Conservation (phyloP, 208 protist species). For the Trypanosomatidae sp. region DNA sequence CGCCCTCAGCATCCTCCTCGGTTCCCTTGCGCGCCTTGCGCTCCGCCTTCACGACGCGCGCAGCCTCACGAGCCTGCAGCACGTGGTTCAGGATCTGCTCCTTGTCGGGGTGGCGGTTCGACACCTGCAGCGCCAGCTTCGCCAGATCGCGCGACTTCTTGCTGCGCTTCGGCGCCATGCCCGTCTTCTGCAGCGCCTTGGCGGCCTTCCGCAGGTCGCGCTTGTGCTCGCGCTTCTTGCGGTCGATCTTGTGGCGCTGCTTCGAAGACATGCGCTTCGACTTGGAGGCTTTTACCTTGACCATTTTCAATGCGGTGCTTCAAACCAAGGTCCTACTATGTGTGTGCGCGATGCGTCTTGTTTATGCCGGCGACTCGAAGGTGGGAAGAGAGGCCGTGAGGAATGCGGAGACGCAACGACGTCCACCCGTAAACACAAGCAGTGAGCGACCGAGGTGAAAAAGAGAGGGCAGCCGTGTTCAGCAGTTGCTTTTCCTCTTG, state of each 20-base stretch:
- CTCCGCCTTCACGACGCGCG: constrained; percentile 51
- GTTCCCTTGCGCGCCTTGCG: constrained; percentile 17
- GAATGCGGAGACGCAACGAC: no score
- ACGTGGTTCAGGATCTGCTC: constrained; percentile 77
- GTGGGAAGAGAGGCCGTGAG: no score
- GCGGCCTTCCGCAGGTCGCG: constrained; percentile 84
- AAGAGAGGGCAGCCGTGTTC: no score
- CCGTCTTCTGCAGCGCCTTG: constrained; percentile 76
- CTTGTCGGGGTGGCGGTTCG: constrained; percentile 86
- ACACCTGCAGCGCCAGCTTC: constrained; percentile 80
- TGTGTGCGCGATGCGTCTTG: no score
- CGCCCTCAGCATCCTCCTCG: constrained; percentile 11
- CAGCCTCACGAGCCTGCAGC: constrained; percentile 70
- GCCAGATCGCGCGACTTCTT: constrained; percentile 79
- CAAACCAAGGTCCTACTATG: no score
- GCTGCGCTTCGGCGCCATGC: constrained; percentile 61
- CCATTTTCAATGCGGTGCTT: no score
- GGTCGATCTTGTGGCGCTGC: constrained; percentile 88
- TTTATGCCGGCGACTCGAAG: no score
- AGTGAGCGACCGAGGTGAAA: no score
- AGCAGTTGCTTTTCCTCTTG: no score
- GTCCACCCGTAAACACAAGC: no score
- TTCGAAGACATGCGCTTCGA: constrained; percentile 86
- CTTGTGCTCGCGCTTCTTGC: constrained; percentile 91
- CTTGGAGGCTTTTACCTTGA: constrained; percentile 60